Percentiles rank a stretch among this genome's conserved stretches.
Evolutionary conservation across 805 yeast genomes (phyloP).

Genomic region (Sporopachydermia quercuum): DNA sequence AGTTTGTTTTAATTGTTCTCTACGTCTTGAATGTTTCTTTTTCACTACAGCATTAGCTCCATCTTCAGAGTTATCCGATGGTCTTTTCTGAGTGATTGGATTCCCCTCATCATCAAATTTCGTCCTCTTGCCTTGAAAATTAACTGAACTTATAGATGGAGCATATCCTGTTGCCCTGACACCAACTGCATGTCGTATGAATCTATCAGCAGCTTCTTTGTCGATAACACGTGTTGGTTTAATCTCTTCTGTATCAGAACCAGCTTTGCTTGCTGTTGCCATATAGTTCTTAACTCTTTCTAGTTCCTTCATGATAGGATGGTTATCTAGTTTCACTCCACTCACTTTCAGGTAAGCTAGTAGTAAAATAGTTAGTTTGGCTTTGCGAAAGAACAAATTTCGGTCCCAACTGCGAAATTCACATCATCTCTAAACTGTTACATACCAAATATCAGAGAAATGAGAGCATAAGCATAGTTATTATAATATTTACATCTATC

Average conservation of each 20-base stretch:
- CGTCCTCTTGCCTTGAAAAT: conserved; percentile 41
- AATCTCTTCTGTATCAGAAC: conserved; percentile 1
- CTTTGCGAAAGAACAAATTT: too few relatives aligned
- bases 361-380: not conserved
- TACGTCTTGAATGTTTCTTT: conserved; percentile 6
- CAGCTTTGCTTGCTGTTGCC: conserved; percentile 32
- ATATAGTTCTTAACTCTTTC: conserved; percentile 54
- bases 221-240: conserved; percentile 13
- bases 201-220: conserved; percentile 29
- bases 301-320: conserved; percentile 55
- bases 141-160: conserved; percentile 38
- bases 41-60: conserved; percentile 4
- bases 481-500: conserved; percentile 1
- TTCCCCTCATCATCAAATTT: conserved; percentile 23
- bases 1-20: too few relatives aligned
- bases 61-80: conserved; percentile 5
- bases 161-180: conserved; percentile 12
- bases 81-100: conserved; percentile 2
- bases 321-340: conserved; percentile 42
- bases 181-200: conserved; percentile 32
- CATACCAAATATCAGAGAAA: conserved; percentile 33
- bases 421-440: too few relatives aligned
- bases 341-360: conserved; percentile 38
- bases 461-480: conserved; percentile 32
- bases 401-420: too few relatives aligned